Base-by-base conservation (phyloP, 768 basidiomycete genomes). In the Hydnum rufescens region DNA sequence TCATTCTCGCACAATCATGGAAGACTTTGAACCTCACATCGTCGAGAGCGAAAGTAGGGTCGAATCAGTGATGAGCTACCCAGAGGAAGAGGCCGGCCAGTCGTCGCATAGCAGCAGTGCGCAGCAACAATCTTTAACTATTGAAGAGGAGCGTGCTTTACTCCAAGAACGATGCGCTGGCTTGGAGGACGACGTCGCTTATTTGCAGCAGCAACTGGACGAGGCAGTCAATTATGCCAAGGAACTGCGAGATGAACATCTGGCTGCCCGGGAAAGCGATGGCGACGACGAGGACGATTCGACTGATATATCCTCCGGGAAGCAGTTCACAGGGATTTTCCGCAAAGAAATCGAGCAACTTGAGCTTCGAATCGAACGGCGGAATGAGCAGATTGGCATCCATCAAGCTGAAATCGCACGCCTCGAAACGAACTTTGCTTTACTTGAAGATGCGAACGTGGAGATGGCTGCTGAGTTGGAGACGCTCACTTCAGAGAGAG, bases 351-450 rank as follows among this genome's bases (percentile, higher is more conserved):
- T 87, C 56, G 71, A 74, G 52, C 77, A 82, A 54, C 74, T 83
- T 26, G 79, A 87, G 57, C 64, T 60, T 8, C 75, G 82, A 4
- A 71, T 87, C 26, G 58, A 71, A 56, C 68, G 82, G 43, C 70
- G 77, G 34, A 82, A 77, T 3, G 77, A 84, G 57, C 80, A 82
- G 60, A 77, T 87, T 57, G 79, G 77, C 6, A 70, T 82, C 50
- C 80, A 82, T 53, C 83, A 84, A 55, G 81, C 86, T 58, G 85
- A 87, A 55, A 80, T 80, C 57, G 72, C 73, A 57, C 74, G 81
- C 32, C 66, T 87, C 32, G 84, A 85, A 64, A 77, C 77, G 52
- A 88, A 88, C 57, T 61, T 80, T 49, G 70, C 71, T 52, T 65
- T 87, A 31, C 77, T 82, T 53, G 85, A 88, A 61, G 84, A 87